phyloP scores from a whole-genome alignment of 305 asterid species.

The Fraxinus baroniana region DNA sequence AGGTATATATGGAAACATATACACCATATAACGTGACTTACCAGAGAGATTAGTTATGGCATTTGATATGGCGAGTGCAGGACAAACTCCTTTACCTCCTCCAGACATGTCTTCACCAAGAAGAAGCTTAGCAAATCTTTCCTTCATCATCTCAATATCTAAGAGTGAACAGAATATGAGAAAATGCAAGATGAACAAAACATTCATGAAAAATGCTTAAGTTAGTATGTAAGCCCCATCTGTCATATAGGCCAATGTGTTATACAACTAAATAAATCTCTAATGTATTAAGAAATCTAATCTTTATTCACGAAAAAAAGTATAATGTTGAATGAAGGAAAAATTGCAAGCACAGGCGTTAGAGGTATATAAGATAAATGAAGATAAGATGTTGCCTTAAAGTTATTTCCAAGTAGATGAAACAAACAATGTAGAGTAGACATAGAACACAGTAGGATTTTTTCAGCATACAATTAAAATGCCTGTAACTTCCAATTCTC shows the following conservation, averaged over 20 bases:
- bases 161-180: slow-evolving; percentile 1
- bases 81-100: slow-evolving; percentile 95
- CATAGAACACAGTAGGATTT: neutral
- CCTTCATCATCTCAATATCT: slow-evolving; percentile 96
- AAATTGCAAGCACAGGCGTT: neutral
- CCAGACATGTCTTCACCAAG: slow-evolving; percentile 99
- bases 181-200: neutral
- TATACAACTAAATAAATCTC: neutral
- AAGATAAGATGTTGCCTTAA: neutral
- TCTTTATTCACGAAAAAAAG: neutral
- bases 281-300: neutral
- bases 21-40: slow-evolving; percentile 17
- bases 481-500: neutral
- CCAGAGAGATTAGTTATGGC: slow-evolving; percentile 96
- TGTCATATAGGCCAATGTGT: neutral
- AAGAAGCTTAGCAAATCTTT: slow-evolving; percentile 88
- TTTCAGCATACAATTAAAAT: neutral
- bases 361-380: neutral
- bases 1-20: neutral
- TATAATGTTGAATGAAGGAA: neutral
- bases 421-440: neutral
- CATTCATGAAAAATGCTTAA: neutral
- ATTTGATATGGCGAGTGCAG: slow-evolving; percentile 92
- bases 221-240: neutral
- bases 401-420: neutral